Percentiles rank a stretch among this genome's conserved stretches.
Conservation (phyloP, 2,329 filamentous ascomycete species). For the Claviceps maximensis region DNA sequence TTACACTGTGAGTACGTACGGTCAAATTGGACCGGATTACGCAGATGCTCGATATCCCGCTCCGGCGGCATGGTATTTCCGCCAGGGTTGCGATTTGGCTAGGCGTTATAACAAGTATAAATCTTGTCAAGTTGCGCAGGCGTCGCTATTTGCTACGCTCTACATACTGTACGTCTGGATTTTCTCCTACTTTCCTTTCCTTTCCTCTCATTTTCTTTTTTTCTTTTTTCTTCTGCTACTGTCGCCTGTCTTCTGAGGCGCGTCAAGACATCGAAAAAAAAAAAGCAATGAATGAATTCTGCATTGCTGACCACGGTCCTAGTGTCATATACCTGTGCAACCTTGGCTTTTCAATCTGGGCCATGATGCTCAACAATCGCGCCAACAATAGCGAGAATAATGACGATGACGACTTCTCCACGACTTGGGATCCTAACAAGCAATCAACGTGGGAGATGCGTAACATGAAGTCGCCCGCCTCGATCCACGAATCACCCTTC, state of each 20-base stretch:
- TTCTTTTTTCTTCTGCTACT: not conserved
- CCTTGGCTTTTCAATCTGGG: slow-evolving; percentile 44
- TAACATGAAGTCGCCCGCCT: slow-evolving; percentile 27
- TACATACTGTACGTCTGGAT: slow-evolving; percentile 50
- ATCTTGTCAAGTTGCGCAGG: slow-evolving; percentile 57
- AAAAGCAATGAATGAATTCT: not conserved
- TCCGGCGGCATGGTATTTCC: slow-evolving; percentile 60
- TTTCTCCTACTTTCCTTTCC: too few species aligned
- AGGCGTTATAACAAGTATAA: slow-evolving; percentile 36
- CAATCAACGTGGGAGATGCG: slow-evolving; percentile 46
- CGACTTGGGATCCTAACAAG: slow-evolving; percentile 22
- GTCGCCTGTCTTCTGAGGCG: not conserved
- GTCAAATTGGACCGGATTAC: slow-evolving; percentile 62
- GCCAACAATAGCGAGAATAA: slow-evolving; percentile 33
- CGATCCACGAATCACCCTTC: slow-evolving; percentile 29
- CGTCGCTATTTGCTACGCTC: slow-evolving; percentile 48
- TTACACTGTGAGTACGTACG: slow-evolving; percentile 53
- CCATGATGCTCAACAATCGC: slow-evolving; percentile 41
- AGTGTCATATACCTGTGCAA: slow-evolving; percentile 50
- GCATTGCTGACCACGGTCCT: not conserved
- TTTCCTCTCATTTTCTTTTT: not conserved
- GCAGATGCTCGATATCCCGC: slow-evolving; percentile 50
- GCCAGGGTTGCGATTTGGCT: slow-evolving; percentile 52
- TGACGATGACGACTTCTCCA: slow-evolving; percentile 29
- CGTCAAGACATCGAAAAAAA: too few species aligned